Percentiles rank a stretch among this genome's conserved stretches.
Evolutionary conservation across 805 yeast genomes (phyloP).

Genomic region (Saturnispora besseyi): DNA sequence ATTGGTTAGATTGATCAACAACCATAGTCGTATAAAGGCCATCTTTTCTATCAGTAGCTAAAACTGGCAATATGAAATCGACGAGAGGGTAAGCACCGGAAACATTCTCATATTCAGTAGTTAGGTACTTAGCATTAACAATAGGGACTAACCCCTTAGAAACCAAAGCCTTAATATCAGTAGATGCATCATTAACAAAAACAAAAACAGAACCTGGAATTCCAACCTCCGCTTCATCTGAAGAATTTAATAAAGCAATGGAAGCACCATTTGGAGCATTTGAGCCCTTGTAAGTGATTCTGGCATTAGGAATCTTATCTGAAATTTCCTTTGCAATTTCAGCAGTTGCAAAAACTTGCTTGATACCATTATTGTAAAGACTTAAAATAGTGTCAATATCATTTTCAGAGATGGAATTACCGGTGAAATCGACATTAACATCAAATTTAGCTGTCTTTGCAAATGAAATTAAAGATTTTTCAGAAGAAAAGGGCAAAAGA

Average conservation of each 20-base stretch:
- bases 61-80: conserved; percentile 38
- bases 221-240: not conserved
- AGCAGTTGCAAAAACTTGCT: conserved; percentile 19
- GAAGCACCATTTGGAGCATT: conserved; percentile 15
- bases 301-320: conserved; percentile 27
- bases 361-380: conserved; percentile 26
- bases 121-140: conserved; percentile 22
- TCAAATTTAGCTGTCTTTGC: conserved; percentile 11
- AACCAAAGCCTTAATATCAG: conserved; percentile 16
- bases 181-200: conserved; percentile 10
- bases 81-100: conserved; percentile 27
- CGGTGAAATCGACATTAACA: conserved; percentile 19
- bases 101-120: conserved; percentile 27
- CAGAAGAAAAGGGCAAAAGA: conserved; percentile 16
- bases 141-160: conserved; percentile 32
- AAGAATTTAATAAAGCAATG: conserved; percentile 8
- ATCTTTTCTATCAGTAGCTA: conserved; percentile 78
- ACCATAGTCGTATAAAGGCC: conserved; percentile 82
- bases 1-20: conserved; percentile 54
- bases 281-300: conserved; percentile 21
- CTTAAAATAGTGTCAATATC: conserved; percentile 16
- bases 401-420: conserved; percentile 13
- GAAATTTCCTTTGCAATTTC: conserved; percentile 16
- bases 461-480: conserved; percentile 12
- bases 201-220: conserved; percentile 1